Base-by-base conservation (phyloP, 2,329 filamentous ascomycete species). In the Colletotrichum tabaci region DNA sequence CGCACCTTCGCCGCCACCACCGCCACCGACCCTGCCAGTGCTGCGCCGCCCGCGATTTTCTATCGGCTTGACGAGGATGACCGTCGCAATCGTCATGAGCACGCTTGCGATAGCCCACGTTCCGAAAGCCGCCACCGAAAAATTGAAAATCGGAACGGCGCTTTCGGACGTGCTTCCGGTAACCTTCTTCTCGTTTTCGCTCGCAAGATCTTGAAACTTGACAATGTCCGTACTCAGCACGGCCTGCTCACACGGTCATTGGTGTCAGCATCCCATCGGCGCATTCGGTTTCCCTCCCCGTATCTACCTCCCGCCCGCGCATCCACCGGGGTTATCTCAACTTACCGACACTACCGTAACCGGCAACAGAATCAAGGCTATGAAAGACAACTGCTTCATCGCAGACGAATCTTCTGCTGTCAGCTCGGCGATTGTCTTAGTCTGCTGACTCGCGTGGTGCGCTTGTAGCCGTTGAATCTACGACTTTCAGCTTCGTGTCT, bases 221-320 rank as follows among this genome's bases (percentile, higher is more conserved):
- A 71, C 64, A 67, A 71, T 71, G 50, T 71, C 67, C 52, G 67
- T 71, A 62, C 67, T 67, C 56, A 71, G 50, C 38, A 71, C 56
- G 50, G 67, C 66, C 67, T 71, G 42, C 50, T 13, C 30, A 50
- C 47, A 35, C 23, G 10, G 26, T 52, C 21, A 57, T 67, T 56
- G 50, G 50, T 15, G 30, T 63, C 42, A 16, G 30, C 67, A 47
- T 67, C 67, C 56, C 42, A 67, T 62, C 44, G 50, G 44, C 63
- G 26, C 57, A 50, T 57, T 53, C 64, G 35, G n/a, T 56, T 46
- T 26, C 15, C 52, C 49, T 55, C 47, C 44, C 56, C 4, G 12
- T 30, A 10, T 38, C 16, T 3, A 47, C 38, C 50, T 61, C 42
- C 50, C 50, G 49, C 55, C 52, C 23, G n/a, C 49, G 46, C n/a